phyloP scores from a whole-genome alignment of 129 eudicot genomes.

The Lactuca saligna region DNA sequence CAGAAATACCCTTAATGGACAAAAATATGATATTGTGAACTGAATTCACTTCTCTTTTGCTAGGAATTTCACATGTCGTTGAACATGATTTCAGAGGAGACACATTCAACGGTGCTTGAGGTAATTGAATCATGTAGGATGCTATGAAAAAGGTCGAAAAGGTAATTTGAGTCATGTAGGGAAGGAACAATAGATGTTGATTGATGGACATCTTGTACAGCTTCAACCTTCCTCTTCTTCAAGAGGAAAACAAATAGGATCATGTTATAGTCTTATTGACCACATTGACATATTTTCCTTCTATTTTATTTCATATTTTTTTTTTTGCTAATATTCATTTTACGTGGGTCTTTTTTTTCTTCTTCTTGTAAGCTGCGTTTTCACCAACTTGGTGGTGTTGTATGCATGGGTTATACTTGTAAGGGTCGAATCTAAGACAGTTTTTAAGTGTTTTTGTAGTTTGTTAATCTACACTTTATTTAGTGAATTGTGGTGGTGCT shows the following conservation, averaged over 20 bases:
- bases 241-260: conserved; percentile 29
- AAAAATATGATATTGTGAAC: background rate
- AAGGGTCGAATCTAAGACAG: conserved; percentile 19
- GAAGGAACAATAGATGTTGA: conserved; percentile 7
- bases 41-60: background rate
- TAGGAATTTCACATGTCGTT: conserved; percentile 94
- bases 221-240: conserved; percentile 31
- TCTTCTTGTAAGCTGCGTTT: conserved; percentile 4
- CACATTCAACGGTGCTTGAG: conserved; percentile 75
- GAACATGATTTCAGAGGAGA: conserved; percentile 93
- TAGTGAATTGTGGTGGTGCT: background rate
- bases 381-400: conserved; percentile 35
- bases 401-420: conserved; percentile 27
- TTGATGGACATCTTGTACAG: conserved; percentile 37
- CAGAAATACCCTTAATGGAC: background rate
- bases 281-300: conserved; percentile 26
- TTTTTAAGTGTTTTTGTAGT: conserved; percentile 18
- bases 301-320: conserved; percentile 24
- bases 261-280: conserved; percentile 34
- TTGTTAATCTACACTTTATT: background rate
- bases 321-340: conserved; percentile 36
- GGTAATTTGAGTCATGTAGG: conserved; percentile 15
- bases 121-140: conserved; percentile 92
- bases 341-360: conserved; percentile 7
- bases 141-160: conserved; percentile 37